Percentiles rank a stretch among this genome's conserved stretches.
These are phyloP conservation scores for Rhodofomes roseus DNA, from an alignment of 1,284 basidiomycete species.

Conservation along the genomic window DNA sequence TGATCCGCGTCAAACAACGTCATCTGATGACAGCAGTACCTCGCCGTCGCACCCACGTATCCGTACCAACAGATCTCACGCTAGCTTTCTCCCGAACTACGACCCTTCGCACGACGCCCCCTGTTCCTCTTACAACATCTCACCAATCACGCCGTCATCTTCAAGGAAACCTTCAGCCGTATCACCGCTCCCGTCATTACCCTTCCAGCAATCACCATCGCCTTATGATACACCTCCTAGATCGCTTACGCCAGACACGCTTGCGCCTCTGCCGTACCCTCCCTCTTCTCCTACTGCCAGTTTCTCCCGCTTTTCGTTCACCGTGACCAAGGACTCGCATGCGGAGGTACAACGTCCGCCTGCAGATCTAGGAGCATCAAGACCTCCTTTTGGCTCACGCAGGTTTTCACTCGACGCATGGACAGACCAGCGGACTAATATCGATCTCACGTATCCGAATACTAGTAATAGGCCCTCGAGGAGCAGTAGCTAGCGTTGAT, in stretches of 20 bases:
- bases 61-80: conserved; percentile 6
- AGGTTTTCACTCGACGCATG: background rate
- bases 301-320: background rate
- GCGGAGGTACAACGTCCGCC: background rate
- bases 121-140: conserved; percentile 7
- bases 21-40: conserved; percentile 18
- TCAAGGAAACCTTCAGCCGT: conserved; percentile 7
- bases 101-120: conserved; percentile 10
- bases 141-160: conserved; percentile 8
- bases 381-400: background rate
- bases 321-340: background rate
- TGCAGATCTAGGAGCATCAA: background rate
- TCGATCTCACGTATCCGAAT: background rate
- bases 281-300: background rate
- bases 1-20: conserved; percentile 19
- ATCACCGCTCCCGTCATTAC: conserved; percentile 15
- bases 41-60: conserved; percentile 17
- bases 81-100: conserved; percentile 8
- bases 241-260: conserved; percentile 9
- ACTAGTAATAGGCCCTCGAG: background rate
- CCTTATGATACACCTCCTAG: conserved; percentile 13
- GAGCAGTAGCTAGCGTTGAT: background rate
- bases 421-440: background rate
- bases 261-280: conserved; percentile 18
- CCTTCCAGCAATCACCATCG: conserved; percentile 12